Conservation (phyloP, 2,329 filamentous ascomycete genomes). For the Ramularia collo-cygni region DNA sequence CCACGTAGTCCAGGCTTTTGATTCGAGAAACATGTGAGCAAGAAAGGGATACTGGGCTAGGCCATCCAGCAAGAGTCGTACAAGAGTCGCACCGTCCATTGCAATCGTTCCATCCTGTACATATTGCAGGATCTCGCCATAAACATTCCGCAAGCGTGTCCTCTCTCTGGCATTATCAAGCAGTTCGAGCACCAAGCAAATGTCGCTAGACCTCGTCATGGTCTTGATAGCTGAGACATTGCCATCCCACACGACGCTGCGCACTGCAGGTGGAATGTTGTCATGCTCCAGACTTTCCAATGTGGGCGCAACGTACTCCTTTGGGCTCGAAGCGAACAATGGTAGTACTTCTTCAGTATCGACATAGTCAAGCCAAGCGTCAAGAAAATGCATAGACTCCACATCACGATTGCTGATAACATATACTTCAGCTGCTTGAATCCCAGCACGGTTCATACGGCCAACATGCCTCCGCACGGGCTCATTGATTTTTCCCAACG, state of each 20-base stretch:
- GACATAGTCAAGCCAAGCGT: slow-evolving; percentile 4
- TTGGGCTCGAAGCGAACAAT: background rate
- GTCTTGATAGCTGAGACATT: background rate
- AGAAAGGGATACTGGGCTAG: background rate
- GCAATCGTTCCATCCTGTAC: background rate
- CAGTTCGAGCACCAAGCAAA: background rate
- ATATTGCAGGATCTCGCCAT: background rate
- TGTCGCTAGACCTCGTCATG: background rate
- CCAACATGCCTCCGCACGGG: slow-evolving; percentile 3
- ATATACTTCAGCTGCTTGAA: slow-evolving; percentile 5
- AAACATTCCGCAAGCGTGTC: background rate
- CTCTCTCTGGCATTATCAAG: background rate
- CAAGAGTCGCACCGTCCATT: background rate
- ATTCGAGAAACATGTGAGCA: background rate
- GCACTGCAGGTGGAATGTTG: background rate
- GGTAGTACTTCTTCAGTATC: slow-evolving; percentile 3
- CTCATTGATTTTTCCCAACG: slow-evolving; percentile 3
- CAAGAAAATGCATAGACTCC: slow-evolving; percentile 5
- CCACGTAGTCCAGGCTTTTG: background rate
- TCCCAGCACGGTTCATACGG: slow-evolving; percentile 2
- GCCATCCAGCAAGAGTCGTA: background rate
- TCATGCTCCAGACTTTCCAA: background rate
- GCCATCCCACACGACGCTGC: background rate
- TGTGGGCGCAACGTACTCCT: slow-evolving; percentile 1
- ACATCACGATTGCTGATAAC: slow-evolving; percentile 7